Percentiles rank a stretch among this genome's conserved stretches.
Conservation (phyloP, 768 basidiomycete genomes). For the Crassisporium funariophilum region DNA sequence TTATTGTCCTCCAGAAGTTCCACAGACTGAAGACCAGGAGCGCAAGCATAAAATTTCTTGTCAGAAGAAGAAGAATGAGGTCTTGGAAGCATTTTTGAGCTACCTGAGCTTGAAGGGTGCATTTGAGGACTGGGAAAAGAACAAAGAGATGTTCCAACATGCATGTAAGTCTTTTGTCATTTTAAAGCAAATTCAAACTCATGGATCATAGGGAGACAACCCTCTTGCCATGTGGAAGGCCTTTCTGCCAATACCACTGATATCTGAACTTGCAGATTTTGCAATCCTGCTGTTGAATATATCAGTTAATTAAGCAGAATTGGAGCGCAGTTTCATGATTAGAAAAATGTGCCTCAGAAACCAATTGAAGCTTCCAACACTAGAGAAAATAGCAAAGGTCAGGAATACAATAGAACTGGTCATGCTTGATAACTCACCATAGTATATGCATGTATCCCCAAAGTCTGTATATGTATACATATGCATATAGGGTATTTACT, state of each 20-base stretch:
- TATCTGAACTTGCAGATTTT: slow-evolving; percentile 20
- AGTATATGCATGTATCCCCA: no score
- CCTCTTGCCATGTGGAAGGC: slow-evolving; percentile 20
- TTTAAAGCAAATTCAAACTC: slow-evolving; percentile 2
- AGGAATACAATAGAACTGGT: no score
- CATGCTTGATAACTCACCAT: no score
- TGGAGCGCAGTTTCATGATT: slow-evolving; percentile 23
- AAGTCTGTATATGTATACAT: no score
- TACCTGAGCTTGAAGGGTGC: slow-evolving; percentile 18
- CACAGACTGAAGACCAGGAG: slow-evolving; percentile 14
- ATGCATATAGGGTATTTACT: no score
- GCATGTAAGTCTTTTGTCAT: slow-evolving; percentile 14
- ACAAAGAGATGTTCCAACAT: slow-evolving; percentile 14
- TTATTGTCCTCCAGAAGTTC: slow-evolving; percentile 14
- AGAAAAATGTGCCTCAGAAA: slow-evolving; percentile 21
- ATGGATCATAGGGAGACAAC: slow-evolving; percentile 17
- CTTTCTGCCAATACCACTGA: not conserved
- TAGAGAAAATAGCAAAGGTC: slow-evolving; percentile 28
- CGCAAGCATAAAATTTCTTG: not conserved
- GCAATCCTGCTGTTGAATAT: slow-evolving; percentile 21
- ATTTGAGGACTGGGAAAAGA: slow-evolving; percentile 21
- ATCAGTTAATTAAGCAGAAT: slow-evolving; percentile 21
- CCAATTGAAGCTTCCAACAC: slow-evolving; percentile 14
- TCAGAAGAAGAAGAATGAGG: slow-evolving; percentile 16
- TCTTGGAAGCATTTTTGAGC: slow-evolving; percentile 18